A percentile compares a stretch with the other conserved stretches of the same genome.
These are phyloP conservation scores for Aspergillus incahuasiensis DNA, from an alignment of 495 filamentous ascomycete species.

Conservation along the genomic window DNA sequence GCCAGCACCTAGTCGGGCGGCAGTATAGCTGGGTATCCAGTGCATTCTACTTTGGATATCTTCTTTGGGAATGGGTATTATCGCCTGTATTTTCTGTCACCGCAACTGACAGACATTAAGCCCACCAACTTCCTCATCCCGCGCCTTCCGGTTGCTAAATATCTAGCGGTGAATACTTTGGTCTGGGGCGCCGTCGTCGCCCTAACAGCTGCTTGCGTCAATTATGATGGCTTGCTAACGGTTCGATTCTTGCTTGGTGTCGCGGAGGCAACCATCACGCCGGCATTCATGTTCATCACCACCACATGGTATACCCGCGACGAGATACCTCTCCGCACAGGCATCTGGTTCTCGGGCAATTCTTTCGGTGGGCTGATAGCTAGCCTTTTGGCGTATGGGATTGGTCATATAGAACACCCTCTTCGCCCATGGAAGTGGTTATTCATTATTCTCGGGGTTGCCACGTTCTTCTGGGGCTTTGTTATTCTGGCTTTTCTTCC, in stretches of 20 bases:
- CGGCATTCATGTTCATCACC: conserved; percentile 37
- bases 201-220: conserved; percentile 32
- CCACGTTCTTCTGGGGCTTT: conserved; percentile 52
- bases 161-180: conserved; percentile 50
- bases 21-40: conserved; percentile 57
- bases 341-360: conserved; percentile 57
- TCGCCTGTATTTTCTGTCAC: not conserved
- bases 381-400: conserved; percentile 53
- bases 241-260: conserved; percentile 49
- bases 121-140: conserved; percentile 42
- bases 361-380: conserved; percentile 52
- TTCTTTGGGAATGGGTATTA: conserved; percentile 30
- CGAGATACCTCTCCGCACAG: conserved; percentile 57
- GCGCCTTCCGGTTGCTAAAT: conserved; percentile 49
- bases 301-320: conserved; percentile 50
- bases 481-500: conserved; percentile 53
- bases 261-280: conserved; percentile 47
- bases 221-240: conserved; percentile 31
- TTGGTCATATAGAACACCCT: conserved; percentile 47
- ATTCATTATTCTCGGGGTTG: conserved; percentile 48
- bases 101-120: conserved; percentile 27
- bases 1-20: conserved; percentile 40
- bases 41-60: conserved; percentile 61
- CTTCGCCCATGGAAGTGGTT: conserved; percentile 51
- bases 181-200: conserved; percentile 56